Evolutionary conservation across 1,284 basidiomycete genomes (phyloP), one percentile per base, ranked within the genome.

Genomic region (Cystobasidiaceae sp.): DNA sequence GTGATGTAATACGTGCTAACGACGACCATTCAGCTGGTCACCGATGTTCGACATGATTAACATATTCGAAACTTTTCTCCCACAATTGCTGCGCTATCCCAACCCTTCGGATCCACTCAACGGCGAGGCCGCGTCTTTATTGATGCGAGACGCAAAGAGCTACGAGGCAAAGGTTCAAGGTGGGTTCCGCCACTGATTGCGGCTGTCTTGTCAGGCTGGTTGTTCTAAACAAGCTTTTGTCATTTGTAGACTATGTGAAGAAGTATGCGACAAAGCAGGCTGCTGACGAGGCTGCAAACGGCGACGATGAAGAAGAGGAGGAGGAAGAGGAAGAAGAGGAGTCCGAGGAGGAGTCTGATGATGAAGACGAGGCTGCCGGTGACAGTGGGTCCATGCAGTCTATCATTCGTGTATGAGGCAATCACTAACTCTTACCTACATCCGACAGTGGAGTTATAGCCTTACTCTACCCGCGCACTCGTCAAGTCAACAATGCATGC

Each of bases 41-140:
- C 93, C 93, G 1, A 97, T 97, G 93, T 97, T 94, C 76, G 94
- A 97, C 79, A 93, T 97, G 87, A 91, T 97, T 81, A 98, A 98
- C 77, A 97, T 98, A 73, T 98, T 98, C 74, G 96, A 98, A 77
- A 88, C 92, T 62, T 98, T 98, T 80, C 83, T 98, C 28, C 96
- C 94, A 1, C 96, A 98, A 78, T 84, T 98, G 3, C 80, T 98
- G 60, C 87, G 93, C 49, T 98, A 98, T 78, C 94, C 94, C 68
- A 98, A 98, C 78, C 93, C 96, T 9, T 90, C 93, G 67, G 94
- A 98, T 77, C 96, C 94, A 1, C 81, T 98, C 59, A 98, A 98
- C 72, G 94, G 94, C 19, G 94, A 98, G 78, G 94, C 96, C n/a
- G 94, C 94, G 7, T 90, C 94, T 0, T 80, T 98, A 37, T 84